These are phyloP conservation scores for Venturia aucupariae DNA, from an alignment of 2,329 filamentous ascomycete species.

Conservation along the genomic window DNA sequence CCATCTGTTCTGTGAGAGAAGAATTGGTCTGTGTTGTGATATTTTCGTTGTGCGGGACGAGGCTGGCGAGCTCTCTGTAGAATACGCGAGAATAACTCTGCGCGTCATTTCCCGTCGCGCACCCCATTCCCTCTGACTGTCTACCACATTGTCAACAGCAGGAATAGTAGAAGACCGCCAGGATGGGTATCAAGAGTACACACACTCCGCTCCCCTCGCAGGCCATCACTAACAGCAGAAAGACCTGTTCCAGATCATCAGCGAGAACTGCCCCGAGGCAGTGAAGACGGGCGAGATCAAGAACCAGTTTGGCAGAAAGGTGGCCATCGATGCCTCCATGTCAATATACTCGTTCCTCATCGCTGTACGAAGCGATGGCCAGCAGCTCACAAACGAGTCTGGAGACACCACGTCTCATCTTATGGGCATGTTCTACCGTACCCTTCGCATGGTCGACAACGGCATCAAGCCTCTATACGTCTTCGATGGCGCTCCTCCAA, in stretches of 20 bases:
- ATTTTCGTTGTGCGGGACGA: neutral
- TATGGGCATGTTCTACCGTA: conserved; percentile 99
- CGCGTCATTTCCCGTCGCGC: conserved; percentile 1
- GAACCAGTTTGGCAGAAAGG: conserved; percentile 96
- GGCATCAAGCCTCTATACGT: conserved; percentile 98
- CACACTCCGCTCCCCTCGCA: neutral
- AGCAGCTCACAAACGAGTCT: conserved; percentile 89
- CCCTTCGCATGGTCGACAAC: conserved; percentile 94
- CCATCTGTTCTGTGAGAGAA: too few species aligned
- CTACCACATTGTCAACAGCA: neutral
- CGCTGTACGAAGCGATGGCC: conserved; percentile 90
- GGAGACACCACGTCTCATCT: conserved; percentile 96
- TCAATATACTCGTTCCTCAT: conserved; percentile 98
- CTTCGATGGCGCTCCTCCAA: conserved; percentile 92
- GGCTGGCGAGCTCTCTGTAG: neutral
- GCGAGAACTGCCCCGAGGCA: conserved; percentile 84
- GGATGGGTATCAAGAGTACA: conserved; percentile 13
- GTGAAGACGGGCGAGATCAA: conserved; percentile 98
- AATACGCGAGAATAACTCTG: conserved; percentile 2
- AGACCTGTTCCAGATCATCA: conserved; percentile 40
- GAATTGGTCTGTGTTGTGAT: too few species aligned
- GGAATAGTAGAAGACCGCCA: neutral
- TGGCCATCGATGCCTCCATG: conserved; percentile 92
- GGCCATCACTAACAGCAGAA: neutral
- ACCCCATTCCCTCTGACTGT: too few species aligned